Conservation (phyloP, 1,139 yeast species). For the Hansenula lynferdii region DNA sequence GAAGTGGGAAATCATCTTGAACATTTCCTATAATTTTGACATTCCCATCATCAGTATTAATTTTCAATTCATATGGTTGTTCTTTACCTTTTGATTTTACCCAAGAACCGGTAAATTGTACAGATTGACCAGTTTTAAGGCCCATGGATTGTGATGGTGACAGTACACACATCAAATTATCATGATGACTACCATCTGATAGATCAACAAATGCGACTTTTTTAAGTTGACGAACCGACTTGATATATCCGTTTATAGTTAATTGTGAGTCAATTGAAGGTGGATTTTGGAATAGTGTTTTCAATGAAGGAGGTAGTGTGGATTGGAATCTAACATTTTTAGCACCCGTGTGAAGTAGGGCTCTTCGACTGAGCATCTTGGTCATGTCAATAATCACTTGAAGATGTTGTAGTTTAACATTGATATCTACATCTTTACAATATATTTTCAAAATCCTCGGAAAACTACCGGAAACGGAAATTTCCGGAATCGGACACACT, state of each 20-base stretch:
- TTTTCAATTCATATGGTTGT: constrained; percentile 44
- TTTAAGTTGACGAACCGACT: constrained; percentile 65
- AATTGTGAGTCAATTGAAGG: constrained; percentile 10
- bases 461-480: too few species aligned
- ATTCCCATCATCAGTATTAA: constrained; percentile 23
- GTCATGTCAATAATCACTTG: too few species aligned
- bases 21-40: constrained; percentile 50
- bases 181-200: constrained; percentile 64
- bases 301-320: constrained; percentile 1
- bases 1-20: constrained; percentile 68
- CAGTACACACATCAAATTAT: constrained; percentile 55
- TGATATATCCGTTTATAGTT: constrained; percentile 61
- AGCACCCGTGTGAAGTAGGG: too few species aligned
- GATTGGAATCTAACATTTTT: background rate
- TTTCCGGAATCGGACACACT: too few species aligned
- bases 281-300: constrained; percentile 7
- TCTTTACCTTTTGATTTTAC: constrained; percentile 37
- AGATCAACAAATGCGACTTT: constrained; percentile 77
- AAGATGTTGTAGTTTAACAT: too few species aligned
- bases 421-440: too few species aligned
- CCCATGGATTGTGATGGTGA: constrained; percentile 28
- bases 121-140: constrained; percentile 38
- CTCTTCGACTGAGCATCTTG: too few species aligned
- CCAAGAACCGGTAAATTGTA: constrained; percentile 42
- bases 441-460: too few species aligned